Evolutionary conservation across 73 alveolate species (phyloP).

Genomic region (Diophrys appendiculata): DNA sequence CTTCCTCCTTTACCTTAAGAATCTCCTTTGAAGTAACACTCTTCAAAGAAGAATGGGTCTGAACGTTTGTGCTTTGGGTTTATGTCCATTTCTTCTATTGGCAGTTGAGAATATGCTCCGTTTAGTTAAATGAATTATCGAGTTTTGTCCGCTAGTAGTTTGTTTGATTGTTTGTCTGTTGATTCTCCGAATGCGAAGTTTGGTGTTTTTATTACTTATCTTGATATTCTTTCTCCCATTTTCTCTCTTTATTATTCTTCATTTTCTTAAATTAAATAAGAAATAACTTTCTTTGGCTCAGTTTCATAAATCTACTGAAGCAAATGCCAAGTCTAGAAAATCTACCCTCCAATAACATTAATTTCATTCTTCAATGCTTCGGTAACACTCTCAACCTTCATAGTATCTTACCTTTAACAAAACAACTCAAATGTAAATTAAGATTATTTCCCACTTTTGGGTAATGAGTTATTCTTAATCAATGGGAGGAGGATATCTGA

Average conservation of each 20-base stretch:
- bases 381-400: not conserved
- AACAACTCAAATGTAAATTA: not conserved
- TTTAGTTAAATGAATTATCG: too few species aligned
- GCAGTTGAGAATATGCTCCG: not conserved
- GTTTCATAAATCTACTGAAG: not conserved
- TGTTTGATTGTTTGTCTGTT: too few species aligned
- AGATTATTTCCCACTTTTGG: not conserved
- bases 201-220: conserved; percentile 47
- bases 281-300: not conserved
- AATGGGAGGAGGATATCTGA: not conserved
- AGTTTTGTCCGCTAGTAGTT: too few species aligned
- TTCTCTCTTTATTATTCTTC: conserved; percentile 45
- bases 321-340: conserved; percentile 1
- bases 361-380: not conserved
- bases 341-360: conserved; percentile 2
- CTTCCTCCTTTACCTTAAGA: too few species aligned
- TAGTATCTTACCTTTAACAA: not conserved
- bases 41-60: conserved; percentile 41
- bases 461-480: not conserved
- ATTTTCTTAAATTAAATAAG: conserved; percentile 11
- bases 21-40: not conserved
- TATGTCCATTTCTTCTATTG: not conserved
- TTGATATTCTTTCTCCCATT: conserved; percentile 70
- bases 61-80: conserved; percentile 7
- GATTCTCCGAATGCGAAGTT: conserved; percentile 45